phyloP scores from a whole-genome alignment of 164 flowering plant species.

The Magnolia kwangsiensis region DNA sequence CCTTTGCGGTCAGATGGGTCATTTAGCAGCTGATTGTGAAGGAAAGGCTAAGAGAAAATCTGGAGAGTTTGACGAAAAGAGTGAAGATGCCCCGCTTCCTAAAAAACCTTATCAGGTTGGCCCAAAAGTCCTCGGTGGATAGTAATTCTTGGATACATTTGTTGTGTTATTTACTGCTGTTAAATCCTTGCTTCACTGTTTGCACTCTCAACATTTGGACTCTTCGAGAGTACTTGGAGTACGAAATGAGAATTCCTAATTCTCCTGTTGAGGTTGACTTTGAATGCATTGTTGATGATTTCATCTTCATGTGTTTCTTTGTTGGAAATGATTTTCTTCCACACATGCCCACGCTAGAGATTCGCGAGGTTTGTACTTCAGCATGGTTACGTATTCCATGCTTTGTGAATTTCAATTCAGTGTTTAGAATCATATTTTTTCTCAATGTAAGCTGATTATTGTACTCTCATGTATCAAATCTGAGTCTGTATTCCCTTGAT shows the following conservation, averaged over 20 bases:
- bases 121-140: neutral
- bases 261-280: slow-evolving; percentile 72
- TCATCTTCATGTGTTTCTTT: slow-evolving; percentile 93
- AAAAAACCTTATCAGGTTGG: slow-evolving; percentile 93
- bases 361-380: slow-evolving; percentile 75
- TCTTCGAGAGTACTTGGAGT: slow-evolving; percentile 87
- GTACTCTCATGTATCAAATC: too few relatives aligned
- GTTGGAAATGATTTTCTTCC: slow-evolving; percentile 99
- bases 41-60: slow-evolving; percentile 90
- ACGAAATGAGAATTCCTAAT: slow-evolving; percentile 80
- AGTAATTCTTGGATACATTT: neutral
- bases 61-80: slow-evolving; percentile 95
- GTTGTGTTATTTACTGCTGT: neutral
- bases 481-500: too few relatives aligned
- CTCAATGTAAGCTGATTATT: too few relatives aligned
- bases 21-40: slow-evolving; percentile 91
- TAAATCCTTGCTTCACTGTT: neutral
- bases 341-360: slow-evolving; percentile 97
- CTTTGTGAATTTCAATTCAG: too few relatives aligned
- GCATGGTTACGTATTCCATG: neutral
- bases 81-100: slow-evolving; percentile 42
- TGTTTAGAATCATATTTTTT: too few relatives aligned
- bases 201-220: slow-evolving; percentile 93
- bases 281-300: slow-evolving; percentile 88
- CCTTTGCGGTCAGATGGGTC: slow-evolving; percentile 94